phyloP scores from a whole-genome alignment of 2,329 filamentous ascomycete genomes.

The Aspergillus ochraceoroseus region DNA sequence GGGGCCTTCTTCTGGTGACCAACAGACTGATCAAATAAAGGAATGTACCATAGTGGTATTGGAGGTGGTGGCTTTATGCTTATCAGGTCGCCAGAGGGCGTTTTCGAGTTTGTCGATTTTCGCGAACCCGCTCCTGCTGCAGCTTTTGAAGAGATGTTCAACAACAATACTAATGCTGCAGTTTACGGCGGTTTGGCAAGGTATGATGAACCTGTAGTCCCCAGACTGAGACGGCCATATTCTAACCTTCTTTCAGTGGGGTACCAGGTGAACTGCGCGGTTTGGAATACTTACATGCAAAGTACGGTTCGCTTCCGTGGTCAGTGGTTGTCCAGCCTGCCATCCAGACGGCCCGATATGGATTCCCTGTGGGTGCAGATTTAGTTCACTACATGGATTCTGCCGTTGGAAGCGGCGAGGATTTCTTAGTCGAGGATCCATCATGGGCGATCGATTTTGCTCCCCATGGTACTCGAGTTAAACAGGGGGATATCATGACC shows the following conservation, averaged over 20 bases:
- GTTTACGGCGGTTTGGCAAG: conserved; percentile 67
- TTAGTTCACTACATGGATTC: conserved; percentile 66
- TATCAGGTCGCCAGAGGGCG: conserved; percentile 65
- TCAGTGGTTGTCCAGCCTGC: conserved; percentile 67
- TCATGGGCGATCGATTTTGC: conserved; percentile 86
- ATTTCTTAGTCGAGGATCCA: conserved; percentile 70
- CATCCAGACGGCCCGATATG: conserved; percentile 65
- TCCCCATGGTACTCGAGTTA: conserved; percentile 67
- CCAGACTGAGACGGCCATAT: no score
- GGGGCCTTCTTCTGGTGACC: no score
- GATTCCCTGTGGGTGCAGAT: conserved; percentile 70
- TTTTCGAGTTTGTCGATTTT: conserved; percentile 84
- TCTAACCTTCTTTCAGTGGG: conserved; percentile 39
- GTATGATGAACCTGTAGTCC: conserved; percentile 26
- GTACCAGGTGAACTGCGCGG: conserved; percentile 63
- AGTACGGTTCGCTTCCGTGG: conserved; percentile 62
- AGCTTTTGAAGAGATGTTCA: conserved; percentile 79
- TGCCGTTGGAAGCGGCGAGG: conserved; percentile 46
- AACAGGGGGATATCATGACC: conserved; percentile 71
- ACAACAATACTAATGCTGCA: conserved; percentile 62
- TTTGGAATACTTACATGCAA: conserved; percentile 67
- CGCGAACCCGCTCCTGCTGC: conserved; percentile 80
- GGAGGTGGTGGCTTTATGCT: conserved; percentile 90
- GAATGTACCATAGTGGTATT: conserved; percentile 74
- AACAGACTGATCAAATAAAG: conserved; percentile 26